Evolutionary conservation across 2,329 filamentous ascomycete species (phyloP), one percentile per base, ranked within the genome.

Genomic region (Claviceps africana): DNA sequence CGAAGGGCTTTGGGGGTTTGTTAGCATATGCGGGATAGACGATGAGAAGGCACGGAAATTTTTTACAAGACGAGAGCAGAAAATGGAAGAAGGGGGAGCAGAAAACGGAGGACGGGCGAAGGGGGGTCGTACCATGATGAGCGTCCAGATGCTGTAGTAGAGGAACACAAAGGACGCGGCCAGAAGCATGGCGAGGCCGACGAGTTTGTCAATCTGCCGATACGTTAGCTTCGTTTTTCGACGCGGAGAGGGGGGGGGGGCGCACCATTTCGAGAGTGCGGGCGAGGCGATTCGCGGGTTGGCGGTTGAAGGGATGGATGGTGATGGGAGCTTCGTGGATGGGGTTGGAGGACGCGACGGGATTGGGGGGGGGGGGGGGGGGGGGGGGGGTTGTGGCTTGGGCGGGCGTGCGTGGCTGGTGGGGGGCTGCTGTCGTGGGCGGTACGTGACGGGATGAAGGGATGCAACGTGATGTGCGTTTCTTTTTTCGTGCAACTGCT

Each of bases 81-180:
- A 22, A 62, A 25, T 25, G 25, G 5, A 25, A 25, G 25, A n/a
- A n/a, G n/a, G n/a, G n/a, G n/a, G n/a, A n/a, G n/a, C n/a, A n/a
- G 13, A 15, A 22, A 62, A 25, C 5, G 25, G 5, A 25, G 5
- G 25, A n/a, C n/a, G n/a, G n/a, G n/a, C n/a, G 30, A 31, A 5
- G 33, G 33, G 15, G 4, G 3, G 3, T 17, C 72, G 54, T 80
- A 96, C 93, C 87, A 98, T 97, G 59, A 97, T 78, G 58, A 98
- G 78, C 30, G 93, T 95, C 93, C 93, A 98, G 70, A 95, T 81
- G 57, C 88, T 93, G 75, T 98, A 98, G 80, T 98, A 98, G 63
- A 78, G 72, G 63, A 82, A 82, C 63, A 82, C 74, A 68, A 79
- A 74, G 57, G 77, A 75, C 63, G 78, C 76, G 67, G 77, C 78